Evolutionary conservation across 768 basidiomycete species (phyloP).

Genomic region (Goffeauzyma gilvescens): DNA sequence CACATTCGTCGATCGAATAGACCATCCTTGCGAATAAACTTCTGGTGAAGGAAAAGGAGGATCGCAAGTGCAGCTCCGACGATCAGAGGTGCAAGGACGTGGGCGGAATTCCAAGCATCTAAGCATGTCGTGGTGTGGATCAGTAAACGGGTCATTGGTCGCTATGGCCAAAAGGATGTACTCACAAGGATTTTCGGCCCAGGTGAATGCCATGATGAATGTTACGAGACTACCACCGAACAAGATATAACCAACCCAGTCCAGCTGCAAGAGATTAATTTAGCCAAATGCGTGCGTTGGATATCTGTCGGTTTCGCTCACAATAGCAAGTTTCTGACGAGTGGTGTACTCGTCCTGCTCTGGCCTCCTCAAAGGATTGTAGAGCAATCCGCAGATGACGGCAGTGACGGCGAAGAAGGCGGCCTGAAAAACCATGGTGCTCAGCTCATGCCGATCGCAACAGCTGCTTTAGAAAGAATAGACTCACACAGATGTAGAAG

Average conservation of each 20-base stretch:
- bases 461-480: too few relatives aligned
- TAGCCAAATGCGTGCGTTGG: too few relatives aligned
- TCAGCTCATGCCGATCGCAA: neutral
- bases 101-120: constrained; percentile 1
- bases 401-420: neutral
- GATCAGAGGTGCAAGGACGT: constrained; percentile 1
- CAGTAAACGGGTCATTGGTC: too few relatives aligned
- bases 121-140: too few relatives aligned
- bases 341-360: too few relatives aligned
- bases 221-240: neutral
- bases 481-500: neutral
- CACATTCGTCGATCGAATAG: constrained; percentile 1
- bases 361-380: too few relatives aligned
- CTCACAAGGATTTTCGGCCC: constrained; percentile 5
- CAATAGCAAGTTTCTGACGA: too few relatives aligned
- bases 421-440: neutral
- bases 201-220: neutral
- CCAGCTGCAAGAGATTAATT: neutral
- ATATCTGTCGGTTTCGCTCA: too few relatives aligned
- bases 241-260: constrained; percentile 2
- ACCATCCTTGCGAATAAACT: neutral
- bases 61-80: neutral
- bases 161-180: neutral
- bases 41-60: neutral
- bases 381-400: constrained; percentile 1